Base-by-base conservation (phyloP, 495 filamentous ascomycete species). In the Immersiella caudata region DNA sequence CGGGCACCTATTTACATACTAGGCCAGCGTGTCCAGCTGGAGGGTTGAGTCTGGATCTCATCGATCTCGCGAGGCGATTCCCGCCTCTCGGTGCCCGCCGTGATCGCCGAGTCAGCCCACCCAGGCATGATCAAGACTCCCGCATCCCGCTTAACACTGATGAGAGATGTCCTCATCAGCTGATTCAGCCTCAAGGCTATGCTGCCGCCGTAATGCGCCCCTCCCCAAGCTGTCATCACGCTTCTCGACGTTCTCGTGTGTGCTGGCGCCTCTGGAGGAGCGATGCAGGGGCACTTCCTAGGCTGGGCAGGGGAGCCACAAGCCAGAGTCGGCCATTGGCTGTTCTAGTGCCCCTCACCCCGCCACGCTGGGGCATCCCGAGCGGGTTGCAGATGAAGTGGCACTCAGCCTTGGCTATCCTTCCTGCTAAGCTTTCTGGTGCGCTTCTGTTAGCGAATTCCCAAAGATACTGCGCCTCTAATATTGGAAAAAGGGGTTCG, bases 401-500 rank as follows among this genome's bases (percentile, higher is more conserved):
- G 29, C 60, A 11, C 7, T 16, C 18, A 1, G 14, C 6, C 18
- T 22, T 24, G 11, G 36, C 60, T 50, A 62, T 25, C 60, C 50
- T 7, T 62, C 11, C 14, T 25, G 6, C 21, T 21, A 8, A 2
- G 12, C 12, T 49, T 20, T 62, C 1, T 2, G 22, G 11, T 7
- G 4, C 35, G 22, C 14, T 8, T 12, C 7, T 4, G 60, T 62
- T 46, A 33, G n/a, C n/a, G 18, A 8, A 14, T 21, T 21, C 4
- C 35, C 8, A 21, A 3, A 9, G n/a, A 21, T 62, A 62, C 60
- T 14, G 6, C 14, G 6, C 35, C 8, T 24, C 33, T 26, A 61
- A 62, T n/a, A 2, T 62, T 33, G 4, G 27, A n/a, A 62, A 62
- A 62, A 62, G 60, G 60, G 60, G 60, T 26, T 26, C 60, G 20